Evolutionary conservation across 1,284 basidiomycete genomes (phyloP).

Genomic region (Malassezia sympodialis): DNA sequence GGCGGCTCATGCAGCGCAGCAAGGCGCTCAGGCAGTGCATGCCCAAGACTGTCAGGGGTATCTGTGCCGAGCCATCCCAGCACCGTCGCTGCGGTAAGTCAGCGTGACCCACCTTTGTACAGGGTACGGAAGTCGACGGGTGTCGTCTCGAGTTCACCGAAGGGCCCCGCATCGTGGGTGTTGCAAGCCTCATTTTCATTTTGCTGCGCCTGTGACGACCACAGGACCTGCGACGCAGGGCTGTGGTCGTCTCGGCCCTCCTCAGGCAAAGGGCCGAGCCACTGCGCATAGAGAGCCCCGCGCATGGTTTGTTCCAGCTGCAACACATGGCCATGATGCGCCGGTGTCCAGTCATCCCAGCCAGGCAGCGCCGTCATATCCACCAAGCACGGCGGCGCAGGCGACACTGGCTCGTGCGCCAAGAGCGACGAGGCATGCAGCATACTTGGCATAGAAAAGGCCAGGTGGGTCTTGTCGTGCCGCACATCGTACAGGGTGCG

Average conservation of each 20-base stretch:
- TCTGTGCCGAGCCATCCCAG: slow-evolving; percentile 6
- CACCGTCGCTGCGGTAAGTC: background rate
- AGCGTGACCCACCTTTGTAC: slow-evolving; percentile 3
- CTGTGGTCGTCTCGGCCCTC: background rate
- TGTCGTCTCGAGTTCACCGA: slow-evolving; percentile 12
- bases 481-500: slow-evolving; percentile 1
- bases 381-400: background rate
- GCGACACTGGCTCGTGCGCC: background rate
- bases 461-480: background rate
- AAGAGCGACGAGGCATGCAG: background rate
- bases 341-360: background rate
- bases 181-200: background rate
- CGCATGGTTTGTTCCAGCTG: slow-evolving; percentile 6
- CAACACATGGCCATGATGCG: background rate
- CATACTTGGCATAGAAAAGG: background rate
- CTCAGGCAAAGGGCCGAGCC: background rate
- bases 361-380: background rate
- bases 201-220: background rate
- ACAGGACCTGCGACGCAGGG: background rate
- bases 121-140: slow-evolving; percentile 8
- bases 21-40: background rate
- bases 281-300: background rate
- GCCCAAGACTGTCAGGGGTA: background rate
- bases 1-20: background rate
- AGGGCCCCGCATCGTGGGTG: slow-evolving; percentile 8